Conservation (phyloP, 75 land plant genomes). For the Sequoiadendron giganteum region DNA sequence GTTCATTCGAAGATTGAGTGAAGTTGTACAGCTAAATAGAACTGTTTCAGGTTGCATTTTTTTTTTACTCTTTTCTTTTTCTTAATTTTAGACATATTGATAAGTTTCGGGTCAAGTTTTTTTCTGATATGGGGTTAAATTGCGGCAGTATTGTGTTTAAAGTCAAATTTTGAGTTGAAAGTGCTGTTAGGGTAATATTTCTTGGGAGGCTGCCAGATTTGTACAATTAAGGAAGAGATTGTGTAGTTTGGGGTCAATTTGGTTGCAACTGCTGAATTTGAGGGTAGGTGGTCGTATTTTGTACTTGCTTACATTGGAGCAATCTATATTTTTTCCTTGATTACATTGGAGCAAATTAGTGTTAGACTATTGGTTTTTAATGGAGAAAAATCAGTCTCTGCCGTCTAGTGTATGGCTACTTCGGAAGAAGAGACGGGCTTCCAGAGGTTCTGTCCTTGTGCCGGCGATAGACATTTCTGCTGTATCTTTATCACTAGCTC, state of each 20-base stretch:
- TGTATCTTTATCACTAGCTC: conserved; percentile 6
- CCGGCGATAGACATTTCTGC: conserved; percentile 3
- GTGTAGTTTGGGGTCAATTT: neutral
- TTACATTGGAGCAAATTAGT: neutral
- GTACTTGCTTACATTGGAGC: neutral
- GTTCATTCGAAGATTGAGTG: neutral
- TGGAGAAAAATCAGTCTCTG: neutral
- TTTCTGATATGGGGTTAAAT: neutral
- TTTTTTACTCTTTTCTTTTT: too few species aligned
- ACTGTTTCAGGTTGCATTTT: neutral
- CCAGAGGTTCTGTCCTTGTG: neutral
- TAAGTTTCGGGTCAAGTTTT: neutral
- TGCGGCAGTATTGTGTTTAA: neutral
- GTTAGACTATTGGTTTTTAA: neutral
- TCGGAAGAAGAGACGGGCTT: neutral
- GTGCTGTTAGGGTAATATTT: neutral
- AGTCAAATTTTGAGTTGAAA: neutral
- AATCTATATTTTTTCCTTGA: neutral
- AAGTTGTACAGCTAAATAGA: neutral
- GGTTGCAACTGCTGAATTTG: neutral
- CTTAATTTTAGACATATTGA: neutral
- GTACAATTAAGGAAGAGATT: neutral
- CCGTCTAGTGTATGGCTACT: neutral
- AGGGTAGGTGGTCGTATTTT: neutral
- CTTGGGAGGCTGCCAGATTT: neutral